Conservation (phyloP, 225 moss, liverwort and hornwort species). For the Asterella californica region DNA sequence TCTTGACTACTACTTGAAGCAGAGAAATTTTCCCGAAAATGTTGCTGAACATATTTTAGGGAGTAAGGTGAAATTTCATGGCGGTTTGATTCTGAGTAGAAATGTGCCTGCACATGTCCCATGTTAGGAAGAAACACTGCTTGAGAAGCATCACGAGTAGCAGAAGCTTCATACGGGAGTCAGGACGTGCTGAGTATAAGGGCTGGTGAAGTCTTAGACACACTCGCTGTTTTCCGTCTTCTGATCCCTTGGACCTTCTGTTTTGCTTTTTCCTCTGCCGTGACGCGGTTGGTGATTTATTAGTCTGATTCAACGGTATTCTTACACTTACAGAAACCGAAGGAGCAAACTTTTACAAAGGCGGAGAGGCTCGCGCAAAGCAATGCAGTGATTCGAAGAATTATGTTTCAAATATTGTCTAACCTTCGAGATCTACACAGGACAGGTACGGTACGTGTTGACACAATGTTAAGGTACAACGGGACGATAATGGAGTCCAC, state of each 20-base stretch:
- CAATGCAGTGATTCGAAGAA: conserved; percentile 50
- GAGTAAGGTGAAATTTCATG: conserved; percentile 39
- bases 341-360: conserved; percentile 33
- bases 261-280: background rate
- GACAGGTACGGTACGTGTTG: conserved; percentile 59
- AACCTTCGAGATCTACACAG: conserved; percentile 73
- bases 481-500: background rate
- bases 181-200: background rate
- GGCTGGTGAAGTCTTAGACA: background rate
- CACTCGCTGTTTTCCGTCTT: background rate
- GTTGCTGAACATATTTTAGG: conserved; percentile 63
- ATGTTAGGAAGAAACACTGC: background rate
- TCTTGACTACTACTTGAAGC: conserved; percentile 76
- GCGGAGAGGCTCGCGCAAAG: conserved; percentile 35
- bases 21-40: conserved; percentile 76
- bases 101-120: background rate
- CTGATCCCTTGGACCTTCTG: background rate
- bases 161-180: background rate
- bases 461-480: background rate
- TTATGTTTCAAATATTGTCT: conserved; percentile 69
- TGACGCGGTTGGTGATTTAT: background rate
- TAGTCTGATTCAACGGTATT: background rate
- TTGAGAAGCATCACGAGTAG: background rate
- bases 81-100: background rate
- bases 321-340: background rate